Evolutionary conservation across 1,284 basidiomycete genomes (phyloP).

Genomic region (Spongispora temasekensis): DNA sequence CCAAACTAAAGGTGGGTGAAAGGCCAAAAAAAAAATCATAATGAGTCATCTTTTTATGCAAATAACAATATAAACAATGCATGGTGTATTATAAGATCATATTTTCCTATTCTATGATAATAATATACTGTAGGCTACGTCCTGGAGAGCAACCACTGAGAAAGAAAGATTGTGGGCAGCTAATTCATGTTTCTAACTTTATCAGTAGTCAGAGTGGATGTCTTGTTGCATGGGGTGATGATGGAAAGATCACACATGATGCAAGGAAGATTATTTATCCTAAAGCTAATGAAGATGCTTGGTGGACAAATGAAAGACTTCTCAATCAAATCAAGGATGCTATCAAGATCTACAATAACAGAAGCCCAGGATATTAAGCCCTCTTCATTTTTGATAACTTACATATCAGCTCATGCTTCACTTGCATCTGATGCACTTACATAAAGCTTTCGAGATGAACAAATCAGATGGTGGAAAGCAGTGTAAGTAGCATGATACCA

Average conservation of each 20-base stretch:
- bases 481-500: background rate
- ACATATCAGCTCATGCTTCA: too few species aligned
- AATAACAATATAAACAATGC: background rate
- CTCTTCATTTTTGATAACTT: too few species aligned
- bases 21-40: background rate
- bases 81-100: background rate
- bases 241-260: background rate
- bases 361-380: background rate
- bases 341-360: background rate
- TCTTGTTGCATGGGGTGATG: background rate
- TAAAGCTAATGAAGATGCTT: background rate
- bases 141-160: background rate
- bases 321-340: background rate
- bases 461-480: too few species aligned
- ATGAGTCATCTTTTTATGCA: background rate
- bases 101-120: background rate
- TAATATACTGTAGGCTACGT: background rate
- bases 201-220: background rate
- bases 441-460: too few species aligned
- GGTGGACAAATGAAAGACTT: background rate
- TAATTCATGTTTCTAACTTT: background rate
- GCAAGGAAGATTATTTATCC: background rate
- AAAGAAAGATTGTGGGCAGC: background rate
- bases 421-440: too few species aligned
- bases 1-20: background rate